Evolutionary conservation across 495 filamentous ascomycete species (phyloP).

Genomic region (Xylaria grammica): DNA sequence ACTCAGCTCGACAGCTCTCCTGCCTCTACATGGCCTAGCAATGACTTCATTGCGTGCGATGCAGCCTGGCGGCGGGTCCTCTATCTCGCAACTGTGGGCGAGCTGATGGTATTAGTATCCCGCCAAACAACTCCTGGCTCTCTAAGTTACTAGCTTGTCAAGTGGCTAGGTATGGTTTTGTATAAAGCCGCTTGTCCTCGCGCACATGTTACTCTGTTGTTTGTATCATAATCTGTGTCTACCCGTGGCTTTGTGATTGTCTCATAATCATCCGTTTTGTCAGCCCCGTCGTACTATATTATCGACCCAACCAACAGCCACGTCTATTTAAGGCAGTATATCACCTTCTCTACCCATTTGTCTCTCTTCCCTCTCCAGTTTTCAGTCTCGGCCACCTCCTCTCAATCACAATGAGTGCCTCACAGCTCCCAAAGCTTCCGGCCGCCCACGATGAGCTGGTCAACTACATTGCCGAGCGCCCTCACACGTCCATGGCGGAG

Average conservation of each 20-base stretch:
- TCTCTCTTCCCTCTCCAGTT: neutral
- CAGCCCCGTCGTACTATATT: neutral
- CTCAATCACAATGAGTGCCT: conserved; percentile 38
- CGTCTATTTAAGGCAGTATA: neutral
- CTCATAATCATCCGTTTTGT: neutral
- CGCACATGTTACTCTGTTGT: neutral
- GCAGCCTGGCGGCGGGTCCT: no score
- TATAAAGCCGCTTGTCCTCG: conserved; percentile 9
- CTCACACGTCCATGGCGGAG: conserved; percentile 57
- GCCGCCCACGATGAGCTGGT: conserved; percentile 47
- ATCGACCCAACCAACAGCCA: neutral
- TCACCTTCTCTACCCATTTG: neutral
- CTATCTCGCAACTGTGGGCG: neutral
- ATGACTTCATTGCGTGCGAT: neutral
- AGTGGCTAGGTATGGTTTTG: neutral
- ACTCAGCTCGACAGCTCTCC: neutral
- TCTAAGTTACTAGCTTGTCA: neutral
- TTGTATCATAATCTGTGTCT: neutral
- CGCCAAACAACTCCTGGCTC: neutral
- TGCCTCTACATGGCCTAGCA: neutral
- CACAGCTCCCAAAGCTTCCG: conserved; percentile 50
- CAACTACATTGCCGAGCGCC: conserved; percentile 55
- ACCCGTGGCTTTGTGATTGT: conserved; percentile 1
- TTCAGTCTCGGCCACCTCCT: neutral
- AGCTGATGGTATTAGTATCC: no score